Base-by-base conservation (phyloP, 139 green algal genomes). In the Chlorella sp. region DNA sequence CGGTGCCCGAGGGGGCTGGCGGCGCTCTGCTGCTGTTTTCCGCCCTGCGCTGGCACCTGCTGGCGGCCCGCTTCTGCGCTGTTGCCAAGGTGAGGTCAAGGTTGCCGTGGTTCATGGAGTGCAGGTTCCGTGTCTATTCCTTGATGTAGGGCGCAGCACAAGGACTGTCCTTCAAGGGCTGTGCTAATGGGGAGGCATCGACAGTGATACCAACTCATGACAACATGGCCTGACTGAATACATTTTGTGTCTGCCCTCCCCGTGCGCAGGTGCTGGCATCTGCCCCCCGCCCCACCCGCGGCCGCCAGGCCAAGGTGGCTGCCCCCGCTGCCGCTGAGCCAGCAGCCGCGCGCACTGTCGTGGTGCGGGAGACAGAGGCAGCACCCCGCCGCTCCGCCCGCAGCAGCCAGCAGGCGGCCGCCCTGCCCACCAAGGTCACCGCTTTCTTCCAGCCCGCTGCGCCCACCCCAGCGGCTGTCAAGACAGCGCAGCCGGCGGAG, bases 31-130 rank as follows among this genome's bases (percentile, higher is more conserved):
- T 88, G 83, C 64, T 88, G 83, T 81, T 40, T 11, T 37, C 37
- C 2, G 83, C 83, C 21, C 64, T 88, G 11, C 71, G 83, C 60
- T 88, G 83, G 83, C 83, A 88, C 39, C 26, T 39, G 64, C 83
- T 88, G 83, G 68, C 83, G 0, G 40, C 83, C 21, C 18, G 37
- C 64, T 88, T 88, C 83, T 87, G 60, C 61, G 83, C 83, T n/a
- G 83, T 64, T 78, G 61, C 37, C 4, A 48, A 87, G 83, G 83
- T 87, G 61, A 15, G 82, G 53, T 9, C 14, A 22, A n/a, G n/a
- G n/a, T n/a, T n/a, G n/a, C n/a, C n/a, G n/a, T n/a, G n/a, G n/a
- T n/a, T n/a, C n/a, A n/a, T n/a, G n/a, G n/a, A n/a, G n/a, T n/a
- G n/a, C n/a, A n/a, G n/a, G n/a, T n/a, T n/a, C n/a, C n/a, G n/a